Conservation (phyloP, 2,329 filamentous ascomycete genomes). For the Hypoxylon rubiginosum region DNA sequence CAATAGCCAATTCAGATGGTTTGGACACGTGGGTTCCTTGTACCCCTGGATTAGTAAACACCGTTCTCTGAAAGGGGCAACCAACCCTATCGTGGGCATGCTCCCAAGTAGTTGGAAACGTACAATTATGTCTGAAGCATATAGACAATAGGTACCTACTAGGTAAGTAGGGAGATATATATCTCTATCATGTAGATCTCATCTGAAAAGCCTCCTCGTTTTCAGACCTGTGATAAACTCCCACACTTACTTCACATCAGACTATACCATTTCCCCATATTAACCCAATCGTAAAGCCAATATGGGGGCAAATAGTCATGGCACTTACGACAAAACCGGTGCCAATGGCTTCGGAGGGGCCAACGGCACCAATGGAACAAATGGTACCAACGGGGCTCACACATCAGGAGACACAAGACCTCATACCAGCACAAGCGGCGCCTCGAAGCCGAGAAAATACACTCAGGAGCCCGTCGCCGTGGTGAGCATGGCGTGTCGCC, state of each 20-base stretch:
- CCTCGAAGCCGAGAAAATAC: background rate
- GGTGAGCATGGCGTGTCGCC: conserved; percentile 25
- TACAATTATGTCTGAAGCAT: background rate
- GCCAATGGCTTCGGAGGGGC: background rate
- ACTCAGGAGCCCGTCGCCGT: conserved; percentile 4
- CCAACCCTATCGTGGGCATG: background rate
- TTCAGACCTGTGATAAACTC: background rate
- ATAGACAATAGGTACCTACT: background rate
- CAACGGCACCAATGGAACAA: background rate
- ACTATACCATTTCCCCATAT: background rate
- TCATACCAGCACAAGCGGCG: background rate
- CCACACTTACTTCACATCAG: background rate
- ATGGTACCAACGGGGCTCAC: background rate
- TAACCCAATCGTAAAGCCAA: background rate
- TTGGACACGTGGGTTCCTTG: background rate
- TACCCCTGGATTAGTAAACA: background rate
- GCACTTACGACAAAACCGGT: background rate
- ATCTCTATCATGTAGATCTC: background rate
- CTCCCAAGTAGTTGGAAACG: background rate
- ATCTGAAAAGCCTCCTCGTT: background rate
- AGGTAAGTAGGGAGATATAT: background rate
- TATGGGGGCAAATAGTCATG: background rate
- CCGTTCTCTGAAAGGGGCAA: background rate
- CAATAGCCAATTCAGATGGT: background rate
- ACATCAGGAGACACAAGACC: background rate